Base-by-base conservation (phyloP, 768 basidiomycete species). In the Russula griseocarnosa region DNA sequence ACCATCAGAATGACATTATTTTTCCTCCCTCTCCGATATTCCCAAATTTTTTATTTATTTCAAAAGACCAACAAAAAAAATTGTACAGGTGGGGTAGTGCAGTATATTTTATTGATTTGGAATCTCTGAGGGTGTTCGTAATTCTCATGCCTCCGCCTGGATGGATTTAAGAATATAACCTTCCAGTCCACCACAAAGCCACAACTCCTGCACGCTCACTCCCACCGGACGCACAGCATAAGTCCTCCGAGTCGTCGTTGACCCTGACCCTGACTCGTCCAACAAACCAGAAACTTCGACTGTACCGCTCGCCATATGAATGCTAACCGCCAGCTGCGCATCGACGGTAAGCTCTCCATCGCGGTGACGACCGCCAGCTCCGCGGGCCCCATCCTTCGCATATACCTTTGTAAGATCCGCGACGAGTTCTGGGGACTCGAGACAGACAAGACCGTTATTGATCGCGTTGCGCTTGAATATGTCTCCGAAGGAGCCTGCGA, bases 401-500 rank as follows among this genome's bases (percentile, higher is more conserved):
- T 87, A 92, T 53, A 76, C 74, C 46, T 77, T 75, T 1, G 97
- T 98, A 60, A 98, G 79, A 69, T 97, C 94, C 20, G 78, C 76
- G 20, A 98, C 88, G 46, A 99, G 83, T 70, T 90, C 90, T 0
- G 96, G 95, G 63, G 86, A 89, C 76, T 98, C 96, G 51, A 98
- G 75, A 72, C 97, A 97, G 56, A 99, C 92, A 7, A 99, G 81
- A 11, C 94, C 96, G 73, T 99, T 98, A 78, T 99, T 99, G 78
- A 98, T 98, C 20, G 94, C 90, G 74, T 99, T 99, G 36, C 97
- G 86, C 79, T 98, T 98, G 83, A 97, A 99, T 71, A 98, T 98
- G 74, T 99, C 97, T 11, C 97, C 96, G 69, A 99, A 99, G 34
- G 94, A 97, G 38, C 95, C 97, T n/a, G 94, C 94, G 62, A 99